Evolutionary conservation across 108 stramenopile species (phyloP).

Genomic region (Epithemia pelagica): DNA sequence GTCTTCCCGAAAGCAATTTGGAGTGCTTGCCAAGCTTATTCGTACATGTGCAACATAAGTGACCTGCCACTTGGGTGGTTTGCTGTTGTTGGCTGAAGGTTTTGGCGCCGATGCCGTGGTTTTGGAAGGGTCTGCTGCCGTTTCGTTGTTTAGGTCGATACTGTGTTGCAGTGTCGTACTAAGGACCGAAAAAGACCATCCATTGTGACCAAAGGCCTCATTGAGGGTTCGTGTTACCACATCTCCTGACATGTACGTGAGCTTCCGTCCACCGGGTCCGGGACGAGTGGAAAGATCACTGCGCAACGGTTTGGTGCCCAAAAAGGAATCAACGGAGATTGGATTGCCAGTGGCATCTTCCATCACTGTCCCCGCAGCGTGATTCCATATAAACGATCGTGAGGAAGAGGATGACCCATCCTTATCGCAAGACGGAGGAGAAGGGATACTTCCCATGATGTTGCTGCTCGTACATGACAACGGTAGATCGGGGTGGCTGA

Average conservation of each 20-base stretch:
- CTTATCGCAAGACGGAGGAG: too few species aligned
- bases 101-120: conserved; percentile 31
- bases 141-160: conserved; percentile 27
- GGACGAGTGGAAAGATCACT: conserved; percentile 53
- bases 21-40: conserved; percentile 27
- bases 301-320: conserved; percentile 63
- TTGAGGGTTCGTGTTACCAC: conserved; percentile 73
- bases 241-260: conserved; percentile 78
- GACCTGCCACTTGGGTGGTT: conserved; percentile 27
- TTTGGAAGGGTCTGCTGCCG: conserved; percentile 30
- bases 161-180: conserved; percentile 38
- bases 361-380: conserved; percentile 32
- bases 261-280: conserved; percentile 68
- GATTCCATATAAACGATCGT: conserved; percentile 26
- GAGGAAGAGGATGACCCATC: too few species aligned
- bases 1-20: conserved; percentile 65
- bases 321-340: conserved; percentile 48
- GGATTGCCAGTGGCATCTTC: conserved; percentile 33
- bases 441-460: too few species aligned
- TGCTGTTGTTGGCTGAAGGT: conserved; percentile 30
- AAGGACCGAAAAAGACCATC: conserved; percentile 70
- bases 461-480: too few species aligned
- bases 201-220: conserved; percentile 79
- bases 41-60: conserved; percentile 64
- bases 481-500: too few species aligned